Conservation (phyloP, 768 basidiomycete species). For the Kwoniella sp. region DNA sequence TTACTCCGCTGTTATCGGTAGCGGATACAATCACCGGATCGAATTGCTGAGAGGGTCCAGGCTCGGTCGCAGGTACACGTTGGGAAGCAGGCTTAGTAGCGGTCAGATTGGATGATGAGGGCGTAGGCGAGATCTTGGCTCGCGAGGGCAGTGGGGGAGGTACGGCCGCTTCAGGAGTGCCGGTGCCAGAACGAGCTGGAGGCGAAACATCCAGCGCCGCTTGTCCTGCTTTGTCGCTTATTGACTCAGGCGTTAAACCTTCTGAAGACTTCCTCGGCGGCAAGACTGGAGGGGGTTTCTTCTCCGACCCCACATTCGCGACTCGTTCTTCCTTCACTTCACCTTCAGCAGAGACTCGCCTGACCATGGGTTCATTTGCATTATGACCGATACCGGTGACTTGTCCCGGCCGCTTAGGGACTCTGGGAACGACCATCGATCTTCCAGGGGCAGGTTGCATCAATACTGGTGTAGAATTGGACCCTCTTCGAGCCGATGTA, state of each 20-base stretch:
- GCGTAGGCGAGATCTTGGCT: neutral
- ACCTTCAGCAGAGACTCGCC: conserved; percentile 26
- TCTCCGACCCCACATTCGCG: neutral
- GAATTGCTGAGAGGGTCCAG: neutral
- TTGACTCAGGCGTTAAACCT: neutral
- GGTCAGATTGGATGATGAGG: neutral
- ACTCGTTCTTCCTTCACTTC: conserved; percentile 11
- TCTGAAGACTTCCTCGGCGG: conserved; percentile 8
- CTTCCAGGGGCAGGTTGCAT: conserved; percentile 40
- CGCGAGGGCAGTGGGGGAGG: conserved; percentile 16
- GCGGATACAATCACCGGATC: too few relatives aligned
- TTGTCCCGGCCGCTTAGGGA: conserved; percentile 50
- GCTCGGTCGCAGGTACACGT: neutral
- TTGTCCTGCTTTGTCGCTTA: neutral
- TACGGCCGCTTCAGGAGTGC: conserved; percentile 4
- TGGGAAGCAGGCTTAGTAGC: neutral
- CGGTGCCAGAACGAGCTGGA: neutral
- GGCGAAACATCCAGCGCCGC: conserved; percentile 14
- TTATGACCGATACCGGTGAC: conserved; percentile 43
- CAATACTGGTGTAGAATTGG: conserved; percentile 27
- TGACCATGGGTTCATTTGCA: conserved; percentile 25
- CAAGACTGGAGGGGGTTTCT: conserved; percentile 3
- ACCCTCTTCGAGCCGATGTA: conserved; percentile 7
- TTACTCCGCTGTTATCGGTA: too few relatives aligned
- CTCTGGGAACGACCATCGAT: conserved; percentile 50